Conservation (phyloP, 768 basidiomycete species). For the Daedaleopsis nitida region DNA sequence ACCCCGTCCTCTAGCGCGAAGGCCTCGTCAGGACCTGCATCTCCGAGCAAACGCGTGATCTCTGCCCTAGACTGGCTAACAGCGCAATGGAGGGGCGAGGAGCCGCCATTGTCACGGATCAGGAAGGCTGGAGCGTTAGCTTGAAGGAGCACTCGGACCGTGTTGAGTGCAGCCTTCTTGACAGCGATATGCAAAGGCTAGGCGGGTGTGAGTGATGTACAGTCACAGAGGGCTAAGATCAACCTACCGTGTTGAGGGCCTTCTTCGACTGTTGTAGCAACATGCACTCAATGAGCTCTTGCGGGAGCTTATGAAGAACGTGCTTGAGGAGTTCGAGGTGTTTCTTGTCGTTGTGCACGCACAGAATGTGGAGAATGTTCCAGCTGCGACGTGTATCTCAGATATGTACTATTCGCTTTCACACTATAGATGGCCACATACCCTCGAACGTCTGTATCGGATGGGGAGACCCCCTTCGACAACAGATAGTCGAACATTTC, state of each 20-base stretch:
- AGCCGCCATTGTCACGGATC: conserved; percentile 48
- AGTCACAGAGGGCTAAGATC: not conserved
- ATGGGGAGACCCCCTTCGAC: conserved; percentile 45
- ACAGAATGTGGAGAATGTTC: conserved; percentile 59
- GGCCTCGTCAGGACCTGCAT: conserved; percentile 38
- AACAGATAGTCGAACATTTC: conserved; percentile 54
- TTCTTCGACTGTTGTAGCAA: conserved; percentile 48
- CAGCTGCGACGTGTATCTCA: conserved; percentile 37
- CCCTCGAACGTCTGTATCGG: conserved; percentile 47
- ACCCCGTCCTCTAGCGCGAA: conserved; percentile 50
- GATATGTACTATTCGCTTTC: not conserved
- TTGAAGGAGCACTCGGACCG: conserved; percentile 37
- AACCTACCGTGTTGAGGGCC: conserved; percentile 47
- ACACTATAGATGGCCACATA: conserved; percentile 29
- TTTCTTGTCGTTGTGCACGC: conserved; percentile 29
- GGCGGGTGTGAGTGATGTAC: not conserved
- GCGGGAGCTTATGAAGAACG: conserved; percentile 52
- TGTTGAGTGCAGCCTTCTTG: conserved; percentile 32
- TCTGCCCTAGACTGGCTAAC: conserved; percentile 35
- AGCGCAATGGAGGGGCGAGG: conserved; percentile 55
- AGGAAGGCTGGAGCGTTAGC: conserved; percentile 36
- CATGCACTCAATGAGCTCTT: conserved; percentile 45
- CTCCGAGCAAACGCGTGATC: conserved; percentile 43
- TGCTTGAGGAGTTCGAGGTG: conserved; percentile 38
- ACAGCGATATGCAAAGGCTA: conserved; percentile 61